A percentile compares a stretch with the other conserved stretches of the same genome.
Conservation (phyloP, 2,329 filamentous ascomycete genomes). For the Fusarium pininemorale region DNA sequence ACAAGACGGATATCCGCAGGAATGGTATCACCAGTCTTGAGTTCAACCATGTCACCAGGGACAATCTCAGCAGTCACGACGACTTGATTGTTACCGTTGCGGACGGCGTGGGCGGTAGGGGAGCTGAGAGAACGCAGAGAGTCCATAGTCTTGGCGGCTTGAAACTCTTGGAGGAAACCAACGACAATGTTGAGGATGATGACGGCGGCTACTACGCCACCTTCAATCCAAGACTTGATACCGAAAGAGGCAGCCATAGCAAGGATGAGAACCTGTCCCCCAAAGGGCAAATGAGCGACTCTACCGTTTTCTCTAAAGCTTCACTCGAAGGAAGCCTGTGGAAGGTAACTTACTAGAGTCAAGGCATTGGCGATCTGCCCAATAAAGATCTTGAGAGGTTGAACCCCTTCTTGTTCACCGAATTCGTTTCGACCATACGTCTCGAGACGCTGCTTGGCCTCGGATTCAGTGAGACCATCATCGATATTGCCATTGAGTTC, state of each 20-base stretch:
- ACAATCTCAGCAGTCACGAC: conserved; percentile 58
- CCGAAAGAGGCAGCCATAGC: conserved; percentile 68
- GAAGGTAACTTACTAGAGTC: conserved; percentile 62
- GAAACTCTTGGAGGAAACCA: conserved; percentile 57
- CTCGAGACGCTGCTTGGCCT: conserved; percentile 61
- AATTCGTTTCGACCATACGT: conserved; percentile 71
- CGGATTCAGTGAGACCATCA: conserved; percentile 16
- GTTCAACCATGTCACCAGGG: conserved; percentile 64
- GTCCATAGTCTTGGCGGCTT: conserved; percentile 61
- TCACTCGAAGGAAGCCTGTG: not conserved
- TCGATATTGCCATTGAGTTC: conserved; percentile 23
- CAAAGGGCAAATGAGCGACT: conserved; percentile 32
- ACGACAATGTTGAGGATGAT: conserved; percentile 67
- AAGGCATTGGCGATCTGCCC: conserved; percentile 75
- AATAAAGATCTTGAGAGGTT: conserved; percentile 69
- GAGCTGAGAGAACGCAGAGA: conserved; percentile 56
- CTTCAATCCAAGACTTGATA: conserved; percentile 68
- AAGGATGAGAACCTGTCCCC: conserved; percentile 59
- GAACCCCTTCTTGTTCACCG: conserved; percentile 67
- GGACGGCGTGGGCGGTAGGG: conserved; percentile 55
- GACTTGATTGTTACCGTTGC: conserved; percentile 52
- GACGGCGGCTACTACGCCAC: conserved; percentile 66
- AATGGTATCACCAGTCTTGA: conserved; percentile 67
- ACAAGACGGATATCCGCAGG: conserved; percentile 67
- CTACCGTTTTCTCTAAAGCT: conserved; percentile 8